A percentile compares a stretch with the other conserved stretches of the same genome.
phyloP scores from a whole-genome alignment of 345 rosid species.

The Cochlearia excelsa region DNA sequence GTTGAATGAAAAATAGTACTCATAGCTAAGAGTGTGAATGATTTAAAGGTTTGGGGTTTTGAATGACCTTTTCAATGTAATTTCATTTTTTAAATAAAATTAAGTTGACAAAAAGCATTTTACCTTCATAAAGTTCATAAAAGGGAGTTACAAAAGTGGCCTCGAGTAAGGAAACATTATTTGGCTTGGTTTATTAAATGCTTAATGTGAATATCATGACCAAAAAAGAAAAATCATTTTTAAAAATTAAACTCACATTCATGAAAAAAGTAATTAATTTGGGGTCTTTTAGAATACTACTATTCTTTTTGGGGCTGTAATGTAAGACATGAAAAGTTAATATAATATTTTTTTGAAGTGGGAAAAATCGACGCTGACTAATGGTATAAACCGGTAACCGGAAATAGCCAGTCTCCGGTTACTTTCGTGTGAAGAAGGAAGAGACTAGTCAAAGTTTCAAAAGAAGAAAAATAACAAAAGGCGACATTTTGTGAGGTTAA shows the following conservation, averaged over 20 bases:
- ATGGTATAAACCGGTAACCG: slow-evolving; percentile 31
- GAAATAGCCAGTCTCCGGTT: slow-evolving; percentile 29
- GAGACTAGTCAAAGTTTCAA: slow-evolving; percentile 44
- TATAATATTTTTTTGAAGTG: background rate
- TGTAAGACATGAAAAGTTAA: background rate
- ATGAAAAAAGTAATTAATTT: slow-evolving; percentile 1
- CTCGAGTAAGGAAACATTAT: slow-evolving; percentile 32
- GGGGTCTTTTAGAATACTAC: background rate
- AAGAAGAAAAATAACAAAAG: slow-evolving; percentile 21
- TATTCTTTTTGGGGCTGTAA: slow-evolving; percentile 13
- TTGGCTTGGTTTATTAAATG: slow-evolving; percentile 11
- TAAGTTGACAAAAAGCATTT: slow-evolving; percentile 46
- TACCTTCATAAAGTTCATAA: slow-evolving; percentile 22
- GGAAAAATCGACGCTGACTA: slow-evolving; percentile 35
- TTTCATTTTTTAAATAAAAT: slow-evolving; percentile 24
- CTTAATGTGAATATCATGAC: slow-evolving; percentile 18
- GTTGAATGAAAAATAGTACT: slow-evolving; percentile 18
- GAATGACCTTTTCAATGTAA: slow-evolving; percentile 30
- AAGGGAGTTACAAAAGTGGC: slow-evolving; percentile 34
- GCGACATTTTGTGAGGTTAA: slow-evolving; percentile 1
- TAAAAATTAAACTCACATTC: slow-evolving; percentile 1
- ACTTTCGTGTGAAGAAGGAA: slow-evolving; percentile 20
- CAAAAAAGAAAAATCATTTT: slow-evolving; percentile 1
- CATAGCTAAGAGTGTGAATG: slow-evolving; percentile 25
- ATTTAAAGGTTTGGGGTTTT: slow-evolving; percentile 34